Evolutionary conservation across 352 stramenopile species (phyloP).

Genomic region (Phytopythium helicoides): DNA sequence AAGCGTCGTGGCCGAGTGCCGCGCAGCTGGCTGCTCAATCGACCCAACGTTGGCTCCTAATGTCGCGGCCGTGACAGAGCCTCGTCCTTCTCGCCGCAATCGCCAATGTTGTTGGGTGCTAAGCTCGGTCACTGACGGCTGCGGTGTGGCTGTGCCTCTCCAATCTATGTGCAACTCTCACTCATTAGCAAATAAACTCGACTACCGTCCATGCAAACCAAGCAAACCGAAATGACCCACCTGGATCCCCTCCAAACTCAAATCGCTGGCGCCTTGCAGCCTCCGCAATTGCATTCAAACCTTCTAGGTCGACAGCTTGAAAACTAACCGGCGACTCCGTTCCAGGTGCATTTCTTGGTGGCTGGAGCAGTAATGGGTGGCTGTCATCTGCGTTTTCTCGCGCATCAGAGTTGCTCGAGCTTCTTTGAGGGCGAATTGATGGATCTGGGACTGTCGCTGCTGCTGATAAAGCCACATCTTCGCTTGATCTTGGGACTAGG

Average conservation of each 20-base stretch:
- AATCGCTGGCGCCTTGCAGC: slow-evolving; percentile 25
- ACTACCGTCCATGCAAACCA: not conserved
- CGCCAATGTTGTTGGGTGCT: no score
- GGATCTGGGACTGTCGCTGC: not conserved
- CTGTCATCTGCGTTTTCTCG: not conserved
- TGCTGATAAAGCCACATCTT: not conserved
- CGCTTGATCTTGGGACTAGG: not conserved
- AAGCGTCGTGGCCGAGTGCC: slow-evolving; percentile 25
- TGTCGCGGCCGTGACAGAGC: not conserved
- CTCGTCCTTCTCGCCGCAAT: not conserved
- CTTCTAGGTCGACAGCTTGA: slow-evolving; percentile 13
- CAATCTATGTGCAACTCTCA: not conserved
- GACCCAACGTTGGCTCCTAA: no score
- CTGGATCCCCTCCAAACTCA: slow-evolving; percentile 23
- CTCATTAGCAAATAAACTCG: no score
- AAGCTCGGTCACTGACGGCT: not conserved
- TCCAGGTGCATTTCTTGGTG: not conserved
- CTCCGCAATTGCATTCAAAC: slow-evolving; percentile 25
- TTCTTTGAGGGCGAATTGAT: not conserved
- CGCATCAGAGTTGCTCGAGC: not conserved
- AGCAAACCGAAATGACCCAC: slow-evolving; percentile 1
- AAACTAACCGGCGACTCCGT: slow-evolving; percentile 5
- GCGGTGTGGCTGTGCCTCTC: not conserved
- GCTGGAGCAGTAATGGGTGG: not conserved
- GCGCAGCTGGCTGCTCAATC: slow-evolving; percentile 1